phyloP scores from a whole-genome alignment of 2,329 filamentous ascomycete species.

The Claviceps purpurea region DNA sequence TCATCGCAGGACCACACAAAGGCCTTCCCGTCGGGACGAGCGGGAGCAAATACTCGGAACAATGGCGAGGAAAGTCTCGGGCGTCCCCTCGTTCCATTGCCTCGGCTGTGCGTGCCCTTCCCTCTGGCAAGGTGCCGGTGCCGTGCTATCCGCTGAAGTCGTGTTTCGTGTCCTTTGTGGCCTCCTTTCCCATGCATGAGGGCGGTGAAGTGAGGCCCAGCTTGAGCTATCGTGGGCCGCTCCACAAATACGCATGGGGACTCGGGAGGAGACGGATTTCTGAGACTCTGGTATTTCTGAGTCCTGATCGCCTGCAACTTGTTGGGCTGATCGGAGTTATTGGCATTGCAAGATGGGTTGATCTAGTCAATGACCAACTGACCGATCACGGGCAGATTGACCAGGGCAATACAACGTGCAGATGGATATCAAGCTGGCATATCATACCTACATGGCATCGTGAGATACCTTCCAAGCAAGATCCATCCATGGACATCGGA shows the following conservation, averaged over 20 bases:
- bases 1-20: slow-evolving; percentile 21
- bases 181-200: not conserved
- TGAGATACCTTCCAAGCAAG: not conserved
- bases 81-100: not conserved
- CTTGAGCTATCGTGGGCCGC: not conserved
- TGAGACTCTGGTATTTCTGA: no score
- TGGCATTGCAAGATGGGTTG: no score
- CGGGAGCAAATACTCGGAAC: slow-evolving; percentile 26
- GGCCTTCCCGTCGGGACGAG: slow-evolving; percentile 14
- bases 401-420: no score
- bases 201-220: not conserved
- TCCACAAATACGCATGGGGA: not conserved
- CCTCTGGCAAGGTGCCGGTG: not conserved
- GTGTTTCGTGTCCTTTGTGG: not conserved
- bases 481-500: not conserved
- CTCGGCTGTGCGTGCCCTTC: not conserved
- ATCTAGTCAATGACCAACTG: no score
- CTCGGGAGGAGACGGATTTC: no score
- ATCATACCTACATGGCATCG: no score
- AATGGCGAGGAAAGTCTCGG: slow-evolving; percentile 24
- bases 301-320: no score
- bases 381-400: no score
- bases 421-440: no score
- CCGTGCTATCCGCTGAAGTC: not conserved
- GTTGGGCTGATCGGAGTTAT: no score